Evolutionary conservation across 1,284 basidiomycete species (phyloP).

Genomic region (Cutaneotrichosporon mucoides): DNA sequence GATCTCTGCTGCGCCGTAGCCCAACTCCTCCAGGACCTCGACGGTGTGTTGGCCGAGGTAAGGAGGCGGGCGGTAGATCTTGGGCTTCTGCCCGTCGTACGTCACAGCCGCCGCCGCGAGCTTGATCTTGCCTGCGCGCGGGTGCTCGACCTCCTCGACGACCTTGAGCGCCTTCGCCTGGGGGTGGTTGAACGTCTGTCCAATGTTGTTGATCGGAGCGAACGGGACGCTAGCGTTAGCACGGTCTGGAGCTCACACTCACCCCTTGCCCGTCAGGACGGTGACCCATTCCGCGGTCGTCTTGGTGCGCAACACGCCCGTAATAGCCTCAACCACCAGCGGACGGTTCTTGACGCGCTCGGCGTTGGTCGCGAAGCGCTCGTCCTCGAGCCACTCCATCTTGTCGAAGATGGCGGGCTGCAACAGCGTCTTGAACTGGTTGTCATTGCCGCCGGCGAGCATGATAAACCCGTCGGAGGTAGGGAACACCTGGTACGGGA

Average conservation of each 20-base stretch:
- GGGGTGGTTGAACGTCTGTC: conserved; percentile 85
- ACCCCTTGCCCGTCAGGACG: conserved; percentile 71
- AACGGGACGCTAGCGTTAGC: conserved; percentile 64
- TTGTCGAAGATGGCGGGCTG: conserved; percentile 38
- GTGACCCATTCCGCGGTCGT: conserved; percentile 68
- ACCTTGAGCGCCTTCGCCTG: conserved; percentile 68
- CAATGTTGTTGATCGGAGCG: conserved; percentile 85
- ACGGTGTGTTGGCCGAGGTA: conserved; percentile 77
- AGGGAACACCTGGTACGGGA: conserved; percentile 86
- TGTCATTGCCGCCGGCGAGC: conserved; percentile 90
- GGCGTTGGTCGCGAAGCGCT: conserved; percentile 67
- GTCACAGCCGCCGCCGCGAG: conserved; percentile 79
- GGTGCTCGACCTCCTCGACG: conserved; percentile 66
- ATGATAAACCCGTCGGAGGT: conserved; percentile 86
- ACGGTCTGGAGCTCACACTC: conserved; percentile 26
- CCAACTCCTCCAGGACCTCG: conserved; percentile 72
- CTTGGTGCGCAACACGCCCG: conserved; percentile 58
- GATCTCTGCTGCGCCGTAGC: conserved; percentile 61
- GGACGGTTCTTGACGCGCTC: conserved; percentile 69
- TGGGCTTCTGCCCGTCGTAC: conserved; percentile 71
- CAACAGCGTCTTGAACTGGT: conserved; percentile 59
- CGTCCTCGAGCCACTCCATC: conserved; percentile 41
- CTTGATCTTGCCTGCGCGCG: conserved; percentile 75
- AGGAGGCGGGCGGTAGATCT: conserved; percentile 69
- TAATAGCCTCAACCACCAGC: conserved; percentile 66